Evolutionary conservation across 169 alveolate species (phyloP), one percentile per base, ranked within the genome.

Genomic region (Plasmodium adleri): DNA sequence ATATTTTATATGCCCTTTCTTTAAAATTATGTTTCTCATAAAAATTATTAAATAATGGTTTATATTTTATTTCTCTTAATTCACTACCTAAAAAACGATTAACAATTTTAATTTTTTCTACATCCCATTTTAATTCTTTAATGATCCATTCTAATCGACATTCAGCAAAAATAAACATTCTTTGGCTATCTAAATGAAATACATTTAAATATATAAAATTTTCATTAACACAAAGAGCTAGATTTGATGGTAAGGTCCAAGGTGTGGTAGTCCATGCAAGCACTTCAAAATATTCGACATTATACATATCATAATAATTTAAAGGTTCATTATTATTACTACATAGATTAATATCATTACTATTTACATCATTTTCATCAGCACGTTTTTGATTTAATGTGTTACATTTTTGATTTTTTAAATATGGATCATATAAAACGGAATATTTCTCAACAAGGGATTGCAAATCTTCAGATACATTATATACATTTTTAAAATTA

Each of bases 201-300:
- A 98, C 83, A 71, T 96, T 95, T 10, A 97, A 94, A 93, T 99
- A 99, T 2, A 88, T 96, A 54, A 97, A 94, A 28, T 94, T 96
- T 24, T 98, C 99, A 94, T 98, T 95, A 32, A 97, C 98, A 52
- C 99, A 98, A 32, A 98, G 92, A 62, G 99, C 99, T 66, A 98
- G 89, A 93, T 99, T 99, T 28, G 99, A 94, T 0, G 99, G 99
- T n/a, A 99, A 96, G 0, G 99, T 99, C 99, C 99, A 99, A 3
- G 99, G 99, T 0, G 99, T 99, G 12, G 99, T 99, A 49, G 99
- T 99, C 99, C 99, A 99, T 47, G 99, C 99, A 1, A 98, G 7
- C 2, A 71, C n/a, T 70, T 83, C 91, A 13, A n/a, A 68, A 10
- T 20, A 7, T 88, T 64, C 4, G 1, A 3, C 32, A 24, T 15